Evolutionary conservation across 495 filamentous ascomycete genomes (phyloP).

Genomic region (Xylaria sp.): DNA sequence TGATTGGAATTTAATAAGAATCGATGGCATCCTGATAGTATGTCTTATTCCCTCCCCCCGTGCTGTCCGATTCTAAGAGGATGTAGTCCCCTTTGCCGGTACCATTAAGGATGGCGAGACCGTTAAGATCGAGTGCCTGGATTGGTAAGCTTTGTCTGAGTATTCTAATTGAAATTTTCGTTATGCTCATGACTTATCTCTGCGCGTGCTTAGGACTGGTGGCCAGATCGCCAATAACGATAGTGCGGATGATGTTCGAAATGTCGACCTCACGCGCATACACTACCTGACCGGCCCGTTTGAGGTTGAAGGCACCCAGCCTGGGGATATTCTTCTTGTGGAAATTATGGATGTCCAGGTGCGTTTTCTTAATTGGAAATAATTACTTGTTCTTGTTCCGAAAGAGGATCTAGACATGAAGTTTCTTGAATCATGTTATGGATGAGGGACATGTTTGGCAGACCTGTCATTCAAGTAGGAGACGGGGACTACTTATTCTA

Average conservation of each 20-base stretch:
- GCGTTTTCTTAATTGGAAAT: not conserved
- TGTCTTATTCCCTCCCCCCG: constrained; percentile 28
- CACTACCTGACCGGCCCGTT: constrained; percentile 95
- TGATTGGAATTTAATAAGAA: constrained; percentile 60
- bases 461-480: not conserved
- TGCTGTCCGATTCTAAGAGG: not conserved
- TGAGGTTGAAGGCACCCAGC: constrained; percentile 84
- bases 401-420: not conserved
- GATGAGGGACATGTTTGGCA: not conserved
- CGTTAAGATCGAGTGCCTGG: constrained; percentile 94
- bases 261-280: constrained; percentile 82
- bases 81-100: constrained; percentile 73
- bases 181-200: constrained; percentile 37
- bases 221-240: constrained; percentile 92
- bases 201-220: constrained; percentile 59
- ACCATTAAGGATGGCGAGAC: constrained; percentile 85
- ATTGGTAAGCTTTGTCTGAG: constrained; percentile 59
- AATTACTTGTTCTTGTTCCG: not conserved
- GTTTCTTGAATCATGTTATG: not conserved
- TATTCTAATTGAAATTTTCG: not conserved
- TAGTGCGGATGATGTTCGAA: constrained; percentile 83
- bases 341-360: constrained; percentile 94
- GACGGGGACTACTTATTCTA: not conserved
- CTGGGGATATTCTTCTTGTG: constrained; percentile 85
- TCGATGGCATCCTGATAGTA: constrained; percentile 93